A percentile compares a stretch with the other conserved stretches of the same genome.
phyloP scores from a whole-genome alignment of 768 basidiomycete genomes.

The Hericium rajendrae region DNA sequence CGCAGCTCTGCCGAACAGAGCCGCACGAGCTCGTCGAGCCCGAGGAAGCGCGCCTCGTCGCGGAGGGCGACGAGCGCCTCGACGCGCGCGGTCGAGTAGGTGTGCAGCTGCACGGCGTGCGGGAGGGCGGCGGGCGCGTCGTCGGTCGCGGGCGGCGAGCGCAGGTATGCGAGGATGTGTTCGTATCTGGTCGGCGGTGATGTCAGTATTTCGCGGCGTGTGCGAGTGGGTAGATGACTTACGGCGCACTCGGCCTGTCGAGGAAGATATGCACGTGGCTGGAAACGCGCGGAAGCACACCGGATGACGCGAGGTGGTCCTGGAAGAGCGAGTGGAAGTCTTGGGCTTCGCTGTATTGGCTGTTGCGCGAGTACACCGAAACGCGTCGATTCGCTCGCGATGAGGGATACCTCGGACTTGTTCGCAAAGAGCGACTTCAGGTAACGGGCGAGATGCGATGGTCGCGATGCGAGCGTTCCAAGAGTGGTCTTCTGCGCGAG shows the following conservation, averaged over 20 bases:
- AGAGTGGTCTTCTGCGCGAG: slow-evolving; percentile 55
- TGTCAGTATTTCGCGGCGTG: neutral
- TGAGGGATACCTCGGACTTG: slow-evolving; percentile 2
- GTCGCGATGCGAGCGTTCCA: slow-evolving; percentile 55
- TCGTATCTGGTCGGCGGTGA: slow-evolving; percentile 39
- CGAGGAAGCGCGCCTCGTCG: slow-evolving; percentile 73
- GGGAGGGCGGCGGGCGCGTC: slow-evolving; percentile 49
- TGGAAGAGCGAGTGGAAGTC: slow-evolving; percentile 43
- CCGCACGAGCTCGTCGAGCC: slow-evolving; percentile 50
- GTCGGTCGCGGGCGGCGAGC: slow-evolving; percentile 37
- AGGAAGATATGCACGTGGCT: slow-evolving; percentile 61
- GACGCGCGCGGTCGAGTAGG: slow-evolving; percentile 28
- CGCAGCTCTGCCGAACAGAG: slow-evolving; percentile 64
- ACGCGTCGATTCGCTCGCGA: slow-evolving; percentile 26
- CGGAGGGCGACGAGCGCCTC: slow-evolving; percentile 67
- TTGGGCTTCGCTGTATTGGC: slow-evolving; percentile 29
- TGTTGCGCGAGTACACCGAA: slow-evolving; percentile 49
- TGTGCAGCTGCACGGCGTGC: slow-evolving; percentile 40
- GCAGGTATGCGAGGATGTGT: slow-evolving; percentile 65
- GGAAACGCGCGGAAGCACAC: slow-evolving; percentile 35
- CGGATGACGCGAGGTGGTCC: slow-evolving; percentile 54
- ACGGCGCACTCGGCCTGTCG: slow-evolving; percentile 75
- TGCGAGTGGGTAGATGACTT: slow-evolving; percentile 24
- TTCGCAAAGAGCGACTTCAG: slow-evolving; percentile 20
- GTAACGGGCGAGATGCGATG: slow-evolving; percentile 48